Base-by-base conservation (phyloP, 352 stramenopile genomes). In the Pythium rishiriense region DNA sequence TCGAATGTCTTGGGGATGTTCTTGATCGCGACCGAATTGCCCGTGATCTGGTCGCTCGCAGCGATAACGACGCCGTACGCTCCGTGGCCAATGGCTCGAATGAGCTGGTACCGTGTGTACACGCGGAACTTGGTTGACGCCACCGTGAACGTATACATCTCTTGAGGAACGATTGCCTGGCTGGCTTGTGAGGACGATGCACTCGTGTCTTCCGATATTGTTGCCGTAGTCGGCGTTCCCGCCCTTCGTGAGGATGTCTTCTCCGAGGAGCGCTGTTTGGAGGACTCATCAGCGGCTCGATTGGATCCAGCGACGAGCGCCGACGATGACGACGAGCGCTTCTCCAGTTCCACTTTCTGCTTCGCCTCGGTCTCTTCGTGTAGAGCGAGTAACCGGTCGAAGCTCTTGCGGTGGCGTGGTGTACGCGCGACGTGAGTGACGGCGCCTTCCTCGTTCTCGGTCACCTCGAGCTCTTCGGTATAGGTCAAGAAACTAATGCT, bases 1-100 rank as follows among this genome's bases (percentile, higher is more conserved):
- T 94, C 85, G 24, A 94, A 94, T 0, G 83, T 94, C 62, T 88
- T 88, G 25, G 85, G 83, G 49, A 94, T 85, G 63, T 94, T 94
- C 64, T 94, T 94, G 69, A 94, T 92, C 24, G 85, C 85, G 3
- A 94, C 83, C 15, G 85, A 89, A 52, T 92, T 91, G 53, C 85
- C 85, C 33, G 81, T 90, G 43, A 91, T 73, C 73, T 91, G 83
- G 70, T 94, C 85, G 43, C 78, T 90, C 19, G 83, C 85, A 33
- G 85, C 85, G 61, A 94, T 91, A 12, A 94, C 85, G 6, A 92
- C 78, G 19, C 85, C 83, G 55, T 94, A 94, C 15, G 85, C 85
- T 21, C 85, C 85, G 53, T 94, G 83, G 12, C 85, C 85, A 54
- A 92, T 91, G 4, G 85, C 83, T 11, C 85, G 81, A 64, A 94